phyloP scores from a whole-genome alignment of 2,329 filamentous ascomycete species.

The Hirsutella thompsonii region DNA sequence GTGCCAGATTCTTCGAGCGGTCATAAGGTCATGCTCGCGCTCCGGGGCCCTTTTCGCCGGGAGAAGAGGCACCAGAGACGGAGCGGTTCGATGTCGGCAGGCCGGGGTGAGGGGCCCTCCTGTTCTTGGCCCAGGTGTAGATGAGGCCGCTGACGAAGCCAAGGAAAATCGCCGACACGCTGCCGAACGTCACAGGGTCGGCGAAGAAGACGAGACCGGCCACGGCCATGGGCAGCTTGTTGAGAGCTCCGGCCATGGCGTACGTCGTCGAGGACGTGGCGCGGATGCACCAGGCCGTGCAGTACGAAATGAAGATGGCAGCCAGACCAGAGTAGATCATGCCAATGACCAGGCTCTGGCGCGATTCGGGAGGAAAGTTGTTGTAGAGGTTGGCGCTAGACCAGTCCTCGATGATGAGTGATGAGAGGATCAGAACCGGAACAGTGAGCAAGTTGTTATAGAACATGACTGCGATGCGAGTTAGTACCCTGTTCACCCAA shows the following conservation, averaged over 20 bases:
- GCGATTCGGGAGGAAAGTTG: conserved; percentile 78
- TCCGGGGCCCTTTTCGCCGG: conserved; percentile 42
- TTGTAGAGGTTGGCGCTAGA: conserved; percentile 65
- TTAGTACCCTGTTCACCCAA: not conserved
- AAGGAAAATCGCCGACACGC: conserved; percentile 79
- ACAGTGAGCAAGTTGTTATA: conserved; percentile 99
- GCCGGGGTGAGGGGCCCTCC: conserved; percentile 54
- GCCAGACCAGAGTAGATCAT: conserved; percentile 92
- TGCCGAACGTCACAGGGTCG: conserved; percentile 82
- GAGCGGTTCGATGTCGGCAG: conserved; percentile 57
- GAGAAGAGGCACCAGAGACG: not conserved
- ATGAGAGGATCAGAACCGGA: conserved; percentile 73
- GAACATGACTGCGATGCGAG: conserved; percentile 69
- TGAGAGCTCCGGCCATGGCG: conserved; percentile 95
- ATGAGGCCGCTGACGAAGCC: conserved; percentile 89
- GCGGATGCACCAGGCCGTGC: conserved; percentile 96
- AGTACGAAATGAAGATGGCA: conserved; percentile 98
- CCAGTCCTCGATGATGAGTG: conserved; percentile 84
- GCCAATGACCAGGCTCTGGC: conserved; percentile 68
- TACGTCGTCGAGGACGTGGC: conserved; percentile 96
- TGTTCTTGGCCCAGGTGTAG: conserved; percentile 45
- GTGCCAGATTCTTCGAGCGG: not conserved
- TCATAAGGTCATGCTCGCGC: not conserved
- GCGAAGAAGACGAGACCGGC: conserved; percentile 92
- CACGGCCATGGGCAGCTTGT: conserved; percentile 93